Percentiles rank a stretch among this genome's conserved stretches.
These are phyloP conservation scores for Rhodotorula graminis DNA, from an alignment of 768 basidiomycete genomes.

Conservation along the genomic window DNA sequence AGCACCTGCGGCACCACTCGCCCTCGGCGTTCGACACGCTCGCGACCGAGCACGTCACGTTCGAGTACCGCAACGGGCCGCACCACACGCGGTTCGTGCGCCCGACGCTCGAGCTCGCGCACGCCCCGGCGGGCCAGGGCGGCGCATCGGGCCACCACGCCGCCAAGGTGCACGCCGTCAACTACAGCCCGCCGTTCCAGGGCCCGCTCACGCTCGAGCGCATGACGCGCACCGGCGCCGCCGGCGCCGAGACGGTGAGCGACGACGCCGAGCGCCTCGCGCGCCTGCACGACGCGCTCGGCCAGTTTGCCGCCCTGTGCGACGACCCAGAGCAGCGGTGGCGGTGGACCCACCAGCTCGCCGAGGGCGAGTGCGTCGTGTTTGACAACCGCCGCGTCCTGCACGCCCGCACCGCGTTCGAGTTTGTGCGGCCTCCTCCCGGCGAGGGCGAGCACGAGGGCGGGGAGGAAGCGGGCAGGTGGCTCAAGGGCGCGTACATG, in stretches of 20 bases:
- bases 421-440: constrained; percentile 48
- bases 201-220: constrained; percentile 63
- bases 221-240: constrained; percentile 48
- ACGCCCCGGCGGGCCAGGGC: constrained; percentile 46
- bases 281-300: constrained; percentile 52
- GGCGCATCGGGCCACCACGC: too few relatives aligned
- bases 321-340: constrained; percentile 51
- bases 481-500: constrained; percentile 74
- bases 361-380: constrained; percentile 76
- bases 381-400: constrained; percentile 89
- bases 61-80: constrained; percentile 85
- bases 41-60: constrained; percentile 64
- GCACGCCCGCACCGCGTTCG: constrained; percentile 78
- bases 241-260: not conserved
- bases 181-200: constrained; percentile 94
- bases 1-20: constrained; percentile 52
- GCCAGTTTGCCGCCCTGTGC: constrained; percentile 58
- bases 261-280: constrained; percentile 14
- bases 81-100: constrained; percentile 72
- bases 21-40: constrained; percentile 60
- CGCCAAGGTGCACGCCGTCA: constrained; percentile 64
- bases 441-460: constrained; percentile 42
- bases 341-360: constrained; percentile 61
- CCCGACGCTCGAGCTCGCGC: constrained; percentile 64
- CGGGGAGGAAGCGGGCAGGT: constrained; percentile 52